phyloP scores from a whole-genome alignment of 495 filamentous ascomycete genomes.

The Astrothelium macrocarpum region DNA sequence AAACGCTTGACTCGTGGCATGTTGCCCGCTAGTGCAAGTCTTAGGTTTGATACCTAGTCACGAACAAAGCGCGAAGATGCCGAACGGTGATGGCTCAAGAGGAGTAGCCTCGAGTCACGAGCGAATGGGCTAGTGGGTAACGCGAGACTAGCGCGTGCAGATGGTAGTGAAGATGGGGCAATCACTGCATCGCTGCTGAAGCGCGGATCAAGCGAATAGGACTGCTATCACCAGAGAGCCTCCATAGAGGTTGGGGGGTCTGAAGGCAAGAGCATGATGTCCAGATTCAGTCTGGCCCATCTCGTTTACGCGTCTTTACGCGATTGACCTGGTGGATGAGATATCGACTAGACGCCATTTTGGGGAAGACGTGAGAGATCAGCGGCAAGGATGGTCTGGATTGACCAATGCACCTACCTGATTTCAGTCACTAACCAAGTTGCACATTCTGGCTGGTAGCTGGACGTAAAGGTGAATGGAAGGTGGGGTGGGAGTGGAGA shows the following conservation, averaged over 20 bases:
- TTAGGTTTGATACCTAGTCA: neutral
- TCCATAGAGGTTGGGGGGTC: too few relatives aligned
- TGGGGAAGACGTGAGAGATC: neutral
- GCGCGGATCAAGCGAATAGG: too few relatives aligned
- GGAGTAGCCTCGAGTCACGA: neutral
- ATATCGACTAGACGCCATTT: neutral
- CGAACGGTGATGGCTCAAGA: neutral
- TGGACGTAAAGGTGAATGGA: neutral
- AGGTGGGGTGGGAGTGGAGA: neutral
- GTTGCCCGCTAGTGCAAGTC: neutral
- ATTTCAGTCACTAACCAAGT: neutral
- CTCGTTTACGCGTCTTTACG: neutral
- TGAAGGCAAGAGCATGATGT: too few relatives aligned
- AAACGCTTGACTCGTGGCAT: neutral
- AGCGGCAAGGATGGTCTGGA: neutral
- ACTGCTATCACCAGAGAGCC: neutral
- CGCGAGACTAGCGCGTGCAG: conserved; percentile 1
- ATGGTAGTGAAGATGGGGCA: neutral
- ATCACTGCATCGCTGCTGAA: neutral
- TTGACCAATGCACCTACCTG: neutral
- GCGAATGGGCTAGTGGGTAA: neutral
- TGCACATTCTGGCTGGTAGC: neutral
- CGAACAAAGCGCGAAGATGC: neutral
- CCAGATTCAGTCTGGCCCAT: neutral
- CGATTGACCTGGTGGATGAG: neutral